Percentiles rank a stretch among this genome's conserved stretches.
phyloP scores from a whole-genome alignment of 306 rosid genomes.

The Luffa aegyptiaca region DNA sequence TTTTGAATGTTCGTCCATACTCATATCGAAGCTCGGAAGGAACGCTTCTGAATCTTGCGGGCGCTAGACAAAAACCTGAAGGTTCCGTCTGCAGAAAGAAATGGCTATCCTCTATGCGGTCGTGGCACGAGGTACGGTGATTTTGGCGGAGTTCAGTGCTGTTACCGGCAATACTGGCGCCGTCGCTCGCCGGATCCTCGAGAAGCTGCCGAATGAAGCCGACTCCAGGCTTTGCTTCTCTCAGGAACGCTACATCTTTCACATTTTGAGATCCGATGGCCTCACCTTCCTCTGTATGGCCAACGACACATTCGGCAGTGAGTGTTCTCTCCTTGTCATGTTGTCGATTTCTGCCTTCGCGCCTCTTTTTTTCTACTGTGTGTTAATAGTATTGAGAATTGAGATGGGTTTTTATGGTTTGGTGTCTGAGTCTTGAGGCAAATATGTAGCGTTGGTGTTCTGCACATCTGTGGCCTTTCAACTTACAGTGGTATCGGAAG shows the following conservation, averaged over 20 bases:
- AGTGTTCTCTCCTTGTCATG: constrained; percentile 15
- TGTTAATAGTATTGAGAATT: background rate
- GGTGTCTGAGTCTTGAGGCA: background rate
- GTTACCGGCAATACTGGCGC: constrained; percentile 90
- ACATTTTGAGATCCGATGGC: constrained; percentile 76
- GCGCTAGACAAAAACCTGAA: background rate
- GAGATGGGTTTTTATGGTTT: background rate
- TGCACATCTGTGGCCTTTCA: background rate
- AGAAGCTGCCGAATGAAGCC: constrained; percentile 80
- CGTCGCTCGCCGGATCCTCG: constrained; percentile 81
- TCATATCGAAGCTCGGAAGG: background rate
- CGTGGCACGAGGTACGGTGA: constrained; percentile 89
- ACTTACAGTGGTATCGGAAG: background rate
- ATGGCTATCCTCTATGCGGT: constrained; percentile 96
- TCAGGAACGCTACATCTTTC: constrained; percentile 90
- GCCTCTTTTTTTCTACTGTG: background rate
- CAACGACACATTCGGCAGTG: constrained; percentile 90
- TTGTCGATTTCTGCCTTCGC: background rate
- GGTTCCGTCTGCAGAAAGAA: background rate
- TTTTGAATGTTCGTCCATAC: background rate
- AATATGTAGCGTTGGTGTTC: background rate
- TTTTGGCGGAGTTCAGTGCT: constrained; percentile 92
- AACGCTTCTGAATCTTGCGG: background rate
- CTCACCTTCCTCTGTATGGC: constrained; percentile 88
- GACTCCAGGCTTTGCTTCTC: constrained; percentile 94